Evolutionary conservation across 306 rosid genomes (phyloP).

Genomic region (Echinosophora koreensis): DNA sequence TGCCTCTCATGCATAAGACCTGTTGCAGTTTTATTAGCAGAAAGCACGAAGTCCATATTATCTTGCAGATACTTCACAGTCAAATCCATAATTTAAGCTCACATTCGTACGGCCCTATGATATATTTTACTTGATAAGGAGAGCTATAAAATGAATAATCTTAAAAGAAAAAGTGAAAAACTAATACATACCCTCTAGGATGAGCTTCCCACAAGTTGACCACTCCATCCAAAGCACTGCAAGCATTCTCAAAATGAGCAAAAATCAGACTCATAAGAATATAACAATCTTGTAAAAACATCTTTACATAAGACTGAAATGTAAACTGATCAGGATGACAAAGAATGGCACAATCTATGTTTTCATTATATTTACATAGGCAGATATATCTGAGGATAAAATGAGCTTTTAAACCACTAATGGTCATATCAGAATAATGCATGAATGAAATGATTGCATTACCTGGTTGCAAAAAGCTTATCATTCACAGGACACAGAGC

Average conservation of each 20-base stretch:
- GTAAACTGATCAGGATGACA: neutral
- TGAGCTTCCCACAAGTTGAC: constrained; percentile 84
- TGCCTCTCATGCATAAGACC: neutral
- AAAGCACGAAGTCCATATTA: neutral
- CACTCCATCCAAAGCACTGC: constrained; percentile 87
- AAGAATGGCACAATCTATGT: neutral
- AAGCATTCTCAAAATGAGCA: constrained; percentile 48
- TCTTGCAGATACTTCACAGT: too few relatives aligned
- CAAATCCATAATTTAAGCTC: neutral
- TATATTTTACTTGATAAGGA: neutral
- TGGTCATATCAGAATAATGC: neutral
- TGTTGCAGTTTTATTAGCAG: constrained; percentile 25
- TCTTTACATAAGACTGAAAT: neutral
- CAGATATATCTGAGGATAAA: neutral
- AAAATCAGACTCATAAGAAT: constrained; percentile 38
- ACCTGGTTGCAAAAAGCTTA: constrained; percentile 86
- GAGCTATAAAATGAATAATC: neutral
- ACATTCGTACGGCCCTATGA: neutral
- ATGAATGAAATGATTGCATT: constrained; percentile 17
- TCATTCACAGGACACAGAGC: constrained; percentile 75
- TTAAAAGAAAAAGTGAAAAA: constrained; percentile 8
- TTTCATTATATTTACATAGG: neutral
- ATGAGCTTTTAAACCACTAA: neutral
- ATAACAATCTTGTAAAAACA: neutral
- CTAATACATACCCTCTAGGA: constrained; percentile 61